Evolutionary conservation across 306 rosid species (phyloP).

Genomic region (Medicago lupulina): DNA sequence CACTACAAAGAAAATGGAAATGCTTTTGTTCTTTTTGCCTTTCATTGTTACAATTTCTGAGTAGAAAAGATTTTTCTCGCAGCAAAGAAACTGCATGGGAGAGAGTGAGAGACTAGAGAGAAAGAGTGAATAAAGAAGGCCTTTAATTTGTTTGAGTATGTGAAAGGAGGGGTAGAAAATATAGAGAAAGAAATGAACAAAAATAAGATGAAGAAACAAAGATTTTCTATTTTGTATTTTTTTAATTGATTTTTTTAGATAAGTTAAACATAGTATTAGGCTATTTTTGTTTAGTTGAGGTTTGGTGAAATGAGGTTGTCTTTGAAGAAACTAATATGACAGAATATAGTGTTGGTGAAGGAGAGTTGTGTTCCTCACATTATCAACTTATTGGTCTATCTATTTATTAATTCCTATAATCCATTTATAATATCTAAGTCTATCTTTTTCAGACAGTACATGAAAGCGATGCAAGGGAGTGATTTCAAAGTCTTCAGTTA

Average conservation of each 20-base stretch:
- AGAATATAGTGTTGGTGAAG: slow-evolving; percentile 50
- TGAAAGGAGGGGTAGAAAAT: slow-evolving; percentile 47
- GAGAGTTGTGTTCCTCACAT: slow-evolving; percentile 65
- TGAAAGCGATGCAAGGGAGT: slow-evolving; percentile 57
- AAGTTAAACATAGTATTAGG: slow-evolving; percentile 34
- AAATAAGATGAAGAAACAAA: slow-evolving; percentile 32
- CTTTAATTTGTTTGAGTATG: neutral
- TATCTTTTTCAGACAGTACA: slow-evolving; percentile 15
- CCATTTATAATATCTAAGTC: slow-evolving; percentile 39
- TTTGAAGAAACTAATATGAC: slow-evolving; percentile 47
- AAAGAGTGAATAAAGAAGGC: slow-evolving; percentile 16
- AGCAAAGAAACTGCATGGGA: slow-evolving; percentile 60
- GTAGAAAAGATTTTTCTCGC: slow-evolving; percentile 53
- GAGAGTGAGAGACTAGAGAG: neutral
- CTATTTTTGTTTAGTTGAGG: slow-evolving; percentile 60
- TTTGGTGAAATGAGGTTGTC: slow-evolving; percentile 81
- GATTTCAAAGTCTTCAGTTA: slow-evolving; percentile 59
- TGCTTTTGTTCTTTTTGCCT: slow-evolving; percentile 62
- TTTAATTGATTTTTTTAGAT: neutral
- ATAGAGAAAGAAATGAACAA: slow-evolving; percentile 51
- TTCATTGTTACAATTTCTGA: slow-evolving; percentile 70
- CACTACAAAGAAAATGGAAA: slow-evolving; percentile 64
- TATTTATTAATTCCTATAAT: neutral
- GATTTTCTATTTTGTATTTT: neutral
- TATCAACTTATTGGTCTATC: slow-evolving; percentile 20